These are phyloP conservation scores for Oropetium thomaeum DNA, from an alignment of 176 grass and related monocot genomes.

Conservation along the genomic window DNA sequence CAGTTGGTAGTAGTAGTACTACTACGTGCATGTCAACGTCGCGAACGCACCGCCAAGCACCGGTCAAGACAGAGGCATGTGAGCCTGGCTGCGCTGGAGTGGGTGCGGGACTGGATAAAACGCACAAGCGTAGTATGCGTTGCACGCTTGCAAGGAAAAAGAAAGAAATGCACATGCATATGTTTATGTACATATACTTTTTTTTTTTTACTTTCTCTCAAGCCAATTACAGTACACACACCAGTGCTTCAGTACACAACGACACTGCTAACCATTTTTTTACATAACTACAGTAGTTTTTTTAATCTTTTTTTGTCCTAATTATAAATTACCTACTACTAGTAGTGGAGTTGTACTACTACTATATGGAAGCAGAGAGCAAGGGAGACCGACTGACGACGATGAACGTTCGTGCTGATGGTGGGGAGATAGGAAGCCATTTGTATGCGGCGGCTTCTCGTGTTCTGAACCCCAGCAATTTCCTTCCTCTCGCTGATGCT, in stretches of 20 bases:
- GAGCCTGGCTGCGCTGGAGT: too few species aligned
- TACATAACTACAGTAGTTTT: background rate
- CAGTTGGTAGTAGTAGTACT: too few species aligned
- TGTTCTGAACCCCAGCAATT: constrained; percentile 47
- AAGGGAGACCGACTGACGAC: background rate
- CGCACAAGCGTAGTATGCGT: background rate
- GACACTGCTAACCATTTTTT: background rate
- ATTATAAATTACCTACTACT: background rate
- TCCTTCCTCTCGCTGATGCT: constrained; percentile 1
- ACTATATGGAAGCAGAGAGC: background rate
- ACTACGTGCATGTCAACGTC: background rate
- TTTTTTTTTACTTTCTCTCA: background rate
- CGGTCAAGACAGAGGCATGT: background rate
- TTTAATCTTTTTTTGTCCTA: background rate
- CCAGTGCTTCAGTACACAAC: background rate
- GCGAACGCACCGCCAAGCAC: background rate
- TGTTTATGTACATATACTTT: background rate
- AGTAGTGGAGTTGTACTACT: too few species aligned
- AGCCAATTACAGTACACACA: background rate
- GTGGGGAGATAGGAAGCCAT: constrained; percentile 75
- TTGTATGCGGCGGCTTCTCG: constrained; percentile 61
- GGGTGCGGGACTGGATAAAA: background rate
- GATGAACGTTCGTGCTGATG: background rate
- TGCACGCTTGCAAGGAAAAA: background rate
- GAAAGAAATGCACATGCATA: too few species aligned